Conservation (phyloP, 768 basidiomycete species). For the Brasilioporus rufonigricans region DNA sequence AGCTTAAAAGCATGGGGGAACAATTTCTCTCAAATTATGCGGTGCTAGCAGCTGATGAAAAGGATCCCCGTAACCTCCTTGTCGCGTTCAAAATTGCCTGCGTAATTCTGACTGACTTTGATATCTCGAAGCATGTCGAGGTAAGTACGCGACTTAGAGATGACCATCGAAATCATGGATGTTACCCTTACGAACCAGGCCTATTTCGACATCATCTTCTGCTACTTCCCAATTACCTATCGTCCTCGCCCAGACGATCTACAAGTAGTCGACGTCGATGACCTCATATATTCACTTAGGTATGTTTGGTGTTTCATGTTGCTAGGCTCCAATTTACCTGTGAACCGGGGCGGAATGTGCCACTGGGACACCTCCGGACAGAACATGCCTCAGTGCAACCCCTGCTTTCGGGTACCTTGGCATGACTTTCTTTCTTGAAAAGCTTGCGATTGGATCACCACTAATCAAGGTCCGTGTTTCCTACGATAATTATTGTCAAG, state of each 20-base stretch:
- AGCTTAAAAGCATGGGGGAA: constrained; percentile 67
- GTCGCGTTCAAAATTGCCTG: constrained; percentile 85
- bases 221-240: constrained; percentile 98
- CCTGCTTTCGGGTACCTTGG: constrained; percentile 82
- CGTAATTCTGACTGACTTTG: constrained; percentile 87
- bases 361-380: neutral
- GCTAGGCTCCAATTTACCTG: neutral
- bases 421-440: constrained; percentile 88
- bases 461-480: constrained; percentile 64
- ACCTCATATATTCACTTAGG: constrained; percentile 75
- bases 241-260: constrained; percentile 92
- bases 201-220: constrained; percentile 93
- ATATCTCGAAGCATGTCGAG: constrained; percentile 71
- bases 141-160: constrained; percentile 41
- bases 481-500: neutral
- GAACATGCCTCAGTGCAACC: constrained; percentile 76
- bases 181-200: constrained; percentile 46
- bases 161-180: neutral
- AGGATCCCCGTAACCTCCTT: constrained; percentile 93
- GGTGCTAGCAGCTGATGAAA: constrained; percentile 87
- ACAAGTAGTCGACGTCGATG: constrained; percentile 86
- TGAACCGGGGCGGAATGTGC: neutral
- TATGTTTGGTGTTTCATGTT: constrained; percentile 24
- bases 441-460: constrained; percentile 79
- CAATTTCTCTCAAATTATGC: constrained; percentile 77